phyloP scores from a whole-genome alignment of 1,284 basidiomycete genomes.

The Sanghuangporus baumii region DNA sequence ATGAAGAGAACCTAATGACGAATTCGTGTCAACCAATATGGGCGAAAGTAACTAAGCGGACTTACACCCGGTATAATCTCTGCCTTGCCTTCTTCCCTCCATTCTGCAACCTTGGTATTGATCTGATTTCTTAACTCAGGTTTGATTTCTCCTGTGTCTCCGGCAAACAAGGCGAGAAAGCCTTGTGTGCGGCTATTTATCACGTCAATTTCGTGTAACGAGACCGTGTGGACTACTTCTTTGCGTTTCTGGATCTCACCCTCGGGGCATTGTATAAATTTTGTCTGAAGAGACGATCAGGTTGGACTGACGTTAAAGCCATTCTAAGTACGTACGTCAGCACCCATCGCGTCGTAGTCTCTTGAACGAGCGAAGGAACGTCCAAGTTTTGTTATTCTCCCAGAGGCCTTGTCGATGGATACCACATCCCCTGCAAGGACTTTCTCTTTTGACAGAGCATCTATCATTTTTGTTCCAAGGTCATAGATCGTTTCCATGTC shows the following conservation, averaged over 20 bases:
- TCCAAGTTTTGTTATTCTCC: conserved; percentile 95
- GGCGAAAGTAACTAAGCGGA: conserved; percentile 21
- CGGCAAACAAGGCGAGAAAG: conserved; percentile 71
- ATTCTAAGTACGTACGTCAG: conserved; percentile 65
- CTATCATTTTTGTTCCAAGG: conserved; percentile 98
- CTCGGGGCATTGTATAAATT: conserved; percentile 96
- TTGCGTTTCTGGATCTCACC: conserved; percentile 97
- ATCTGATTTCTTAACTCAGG: conserved; percentile 96
- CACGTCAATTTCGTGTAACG: conserved; percentile 97
- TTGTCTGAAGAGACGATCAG: conserved; percentile 59
- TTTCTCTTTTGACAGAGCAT: conserved; percentile 94
- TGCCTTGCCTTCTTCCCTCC: conserved; percentile 98
- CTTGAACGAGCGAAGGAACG: conserved; percentile 93
- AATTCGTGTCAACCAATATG: conserved; percentile 2
- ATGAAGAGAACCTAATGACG: conserved; percentile 75
- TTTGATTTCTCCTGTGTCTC: conserved; percentile 99
- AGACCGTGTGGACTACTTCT: conserved; percentile 96
- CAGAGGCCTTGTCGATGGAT: conserved; percentile 94
- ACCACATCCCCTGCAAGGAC: conserved; percentile 95
- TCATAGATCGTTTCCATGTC: conserved; percentile 99
- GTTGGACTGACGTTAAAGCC: neutral
- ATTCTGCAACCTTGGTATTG: conserved; percentile 94
- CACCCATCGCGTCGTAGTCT: conserved; percentile 98
- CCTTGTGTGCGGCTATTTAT: conserved; percentile 98
- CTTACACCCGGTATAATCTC: conserved; percentile 94